Percentiles rank a stretch among this genome's conserved stretches.
Evolutionary conservation across 768 basidiomycete genomes (phyloP).

Genomic region (Lentinula detonsa): DNA sequence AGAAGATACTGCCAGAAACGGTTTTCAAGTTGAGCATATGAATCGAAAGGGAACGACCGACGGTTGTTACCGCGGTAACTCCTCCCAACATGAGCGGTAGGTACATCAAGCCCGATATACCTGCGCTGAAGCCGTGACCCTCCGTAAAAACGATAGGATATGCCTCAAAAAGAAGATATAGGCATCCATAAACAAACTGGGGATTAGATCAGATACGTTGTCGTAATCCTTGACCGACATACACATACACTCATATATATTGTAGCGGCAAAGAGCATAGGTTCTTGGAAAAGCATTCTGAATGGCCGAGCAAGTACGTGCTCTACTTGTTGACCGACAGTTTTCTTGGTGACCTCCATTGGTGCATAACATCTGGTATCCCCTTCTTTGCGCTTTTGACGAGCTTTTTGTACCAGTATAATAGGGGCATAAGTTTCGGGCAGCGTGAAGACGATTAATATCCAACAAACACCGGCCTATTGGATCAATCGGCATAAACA

Average conservation of each 20-base stretch:
- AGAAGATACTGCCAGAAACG: slow-evolving; percentile 31
- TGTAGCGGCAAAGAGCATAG: slow-evolving; percentile 59
- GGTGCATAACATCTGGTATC: slow-evolving; percentile 48
- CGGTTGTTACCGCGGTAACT: slow-evolving; percentile 33
- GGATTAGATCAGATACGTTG: background rate
- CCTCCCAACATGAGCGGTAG: slow-evolving; percentile 56
- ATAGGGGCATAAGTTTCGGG: slow-evolving; percentile 67
- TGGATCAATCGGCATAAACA: background rate
- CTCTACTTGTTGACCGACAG: slow-evolving; percentile 34
- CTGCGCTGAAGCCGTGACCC: slow-evolving; percentile 46
- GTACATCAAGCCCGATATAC: slow-evolving; percentile 54
- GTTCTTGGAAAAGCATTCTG: slow-evolving; percentile 56
- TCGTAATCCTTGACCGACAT: background rate
- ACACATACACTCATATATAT: slow-evolving; percentile 52
- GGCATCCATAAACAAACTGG: slow-evolving; percentile 59
- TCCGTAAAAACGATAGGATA: slow-evolving; percentile 53
- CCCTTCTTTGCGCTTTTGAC: slow-evolving; percentile 40
- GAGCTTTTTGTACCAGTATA: slow-evolving; percentile 48
- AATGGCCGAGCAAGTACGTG: slow-evolving; percentile 53
- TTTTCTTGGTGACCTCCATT: slow-evolving; percentile 35
- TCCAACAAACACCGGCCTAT: slow-evolving; percentile 43
- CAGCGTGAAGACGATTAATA: slow-evolving; percentile 46
- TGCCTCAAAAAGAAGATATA: slow-evolving; percentile 58
- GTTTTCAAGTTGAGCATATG: background rate
- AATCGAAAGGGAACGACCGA: slow-evolving; percentile 19